These are phyloP conservation scores for Oryza rufipogon DNA, from an alignment of 176 grass and related monocot species.

Conservation along the genomic window DNA sequence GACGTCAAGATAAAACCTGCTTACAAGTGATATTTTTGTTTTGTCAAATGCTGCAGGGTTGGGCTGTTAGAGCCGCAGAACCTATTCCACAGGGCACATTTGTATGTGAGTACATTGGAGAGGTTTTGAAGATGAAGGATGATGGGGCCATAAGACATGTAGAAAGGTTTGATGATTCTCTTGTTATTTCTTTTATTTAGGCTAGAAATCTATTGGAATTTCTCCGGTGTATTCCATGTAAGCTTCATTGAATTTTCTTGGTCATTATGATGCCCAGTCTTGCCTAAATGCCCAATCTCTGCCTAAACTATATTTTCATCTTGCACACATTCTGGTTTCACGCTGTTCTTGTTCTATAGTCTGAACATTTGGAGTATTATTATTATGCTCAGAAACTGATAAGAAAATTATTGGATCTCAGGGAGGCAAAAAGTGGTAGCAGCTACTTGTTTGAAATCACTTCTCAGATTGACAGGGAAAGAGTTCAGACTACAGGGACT, in stretches of 20 bases:
- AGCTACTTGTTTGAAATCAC: conserved; percentile 71
- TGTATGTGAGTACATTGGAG: conserved; percentile 93
- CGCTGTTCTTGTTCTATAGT: neutral
- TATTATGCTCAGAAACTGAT: conserved; percentile 21
- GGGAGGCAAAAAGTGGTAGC: conserved; percentile 49
- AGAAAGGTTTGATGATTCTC: conserved; percentile 61
- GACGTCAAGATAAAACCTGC: conserved; percentile 5
- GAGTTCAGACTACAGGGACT: conserved; percentile 50
- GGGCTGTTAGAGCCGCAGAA: conserved; percentile 89
- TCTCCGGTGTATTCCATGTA: neutral
- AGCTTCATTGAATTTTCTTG: conserved; percentile 6
- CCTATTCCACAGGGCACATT: conserved; percentile 82
- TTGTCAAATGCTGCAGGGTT: conserved; percentile 69
- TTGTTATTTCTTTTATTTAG: neutral
- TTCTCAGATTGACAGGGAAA: conserved; percentile 61
- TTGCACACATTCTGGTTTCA: neutral
- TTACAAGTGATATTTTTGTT: conserved; percentile 36
- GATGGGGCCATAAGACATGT: conserved; percentile 51
- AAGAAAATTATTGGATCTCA: conserved; percentile 42
- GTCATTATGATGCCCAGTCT: conserved; percentile 11
- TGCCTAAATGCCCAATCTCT: conserved; percentile 8
- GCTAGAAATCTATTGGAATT: neutral
- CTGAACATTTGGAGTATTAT: neutral
- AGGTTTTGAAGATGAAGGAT: conserved; percentile 70
- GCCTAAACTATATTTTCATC: conserved; percentile 1